Base-by-base conservation (phyloP, 768 basidiomycete species). In the Mycena capillaripes region DNA sequence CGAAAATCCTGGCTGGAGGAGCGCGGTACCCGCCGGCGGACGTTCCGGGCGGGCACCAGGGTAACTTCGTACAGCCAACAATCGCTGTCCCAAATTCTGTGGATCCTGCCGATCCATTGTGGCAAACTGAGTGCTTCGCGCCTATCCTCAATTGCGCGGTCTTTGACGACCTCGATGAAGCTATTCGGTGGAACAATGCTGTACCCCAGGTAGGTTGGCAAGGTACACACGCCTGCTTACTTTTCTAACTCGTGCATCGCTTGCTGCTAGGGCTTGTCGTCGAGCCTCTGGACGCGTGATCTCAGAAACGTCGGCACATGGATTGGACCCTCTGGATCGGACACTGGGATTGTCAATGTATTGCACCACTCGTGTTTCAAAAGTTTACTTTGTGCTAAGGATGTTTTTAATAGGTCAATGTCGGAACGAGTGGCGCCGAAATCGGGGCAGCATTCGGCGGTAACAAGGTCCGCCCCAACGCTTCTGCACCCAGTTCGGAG, bases 311-410 rank as follows among this genome's bases (percentile, higher is more conserved):
- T 98, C 63, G 96, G 97, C 61, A 94, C 91, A 83, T 98, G 96
- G 95, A 92, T 97, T 74, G 96, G 97, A 16, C 93, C 96, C 46
- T 86, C 87, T 69, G 97, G 97, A 34, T 94, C 93, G 29, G 97
- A 98, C 80, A 86, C 93, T 46, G 97, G 97, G 9, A 98, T 97
- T 75, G 95, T 97, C 71, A 97, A 97, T 82, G 95, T 95, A 79
- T 79, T 21, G 44, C 25, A 40, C 27, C 19, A 91, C 85, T 62
- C 63, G 50, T 50, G 72, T 67, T 69, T 52, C 58, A 58, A 17
- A 60, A 69, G 66, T 62, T 62, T 59, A 76, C 63, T 74, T 65
- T 48, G 25, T 36, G 29, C 30, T 46, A 72, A 64, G 46, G 60
- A 1, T 32, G 11, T 25, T 38, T 23, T 27, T 42, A 48, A n/a